These are phyloP conservation scores for Penicillium turbatum DNA, from an alignment of 495 filamentous ascomycete species.

Conservation along the genomic window DNA sequence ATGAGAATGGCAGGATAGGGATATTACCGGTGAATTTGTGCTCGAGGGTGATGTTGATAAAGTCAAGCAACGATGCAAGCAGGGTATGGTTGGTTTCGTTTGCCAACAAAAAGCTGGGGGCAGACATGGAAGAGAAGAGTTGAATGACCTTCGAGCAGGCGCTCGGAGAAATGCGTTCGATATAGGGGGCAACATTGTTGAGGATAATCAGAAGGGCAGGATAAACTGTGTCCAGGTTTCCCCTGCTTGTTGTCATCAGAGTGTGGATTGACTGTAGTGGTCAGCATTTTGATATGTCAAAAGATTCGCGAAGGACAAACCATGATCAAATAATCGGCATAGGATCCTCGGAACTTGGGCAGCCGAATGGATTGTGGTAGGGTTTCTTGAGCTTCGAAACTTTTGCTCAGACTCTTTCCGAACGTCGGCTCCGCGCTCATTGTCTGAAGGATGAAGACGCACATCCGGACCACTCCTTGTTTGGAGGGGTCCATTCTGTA, in stretches of 20 bases:
- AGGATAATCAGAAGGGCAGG: conserved; percentile 88
- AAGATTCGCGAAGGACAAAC: conserved; percentile 30
- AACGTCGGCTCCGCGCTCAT: conserved; percentile 91
- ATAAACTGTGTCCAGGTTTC: conserved; percentile 87
- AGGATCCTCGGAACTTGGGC: conserved; percentile 78
- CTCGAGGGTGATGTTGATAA: conserved; percentile 88
- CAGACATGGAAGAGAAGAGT: conserved; percentile 89
- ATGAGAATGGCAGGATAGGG: neutral
- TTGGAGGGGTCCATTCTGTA: conserved; percentile 81
- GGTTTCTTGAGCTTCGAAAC: conserved; percentile 85
- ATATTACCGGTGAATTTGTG: conserved; percentile 77
- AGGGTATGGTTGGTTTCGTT: conserved; percentile 90
- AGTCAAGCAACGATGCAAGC: conserved; percentile 77
- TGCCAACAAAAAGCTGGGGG: conserved; percentile 87
- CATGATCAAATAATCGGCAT: conserved; percentile 91
- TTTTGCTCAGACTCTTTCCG: conserved; percentile 82
- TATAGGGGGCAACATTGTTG: conserved; percentile 84
- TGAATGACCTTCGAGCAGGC: conserved; percentile 81
- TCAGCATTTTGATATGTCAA: conserved; percentile 28
- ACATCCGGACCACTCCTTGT: conserved; percentile 92
- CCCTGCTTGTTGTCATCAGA: conserved; percentile 87
- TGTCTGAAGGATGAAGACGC: conserved; percentile 92
- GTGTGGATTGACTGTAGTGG: conserved; percentile 75
- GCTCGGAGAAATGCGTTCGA: conserved; percentile 68
- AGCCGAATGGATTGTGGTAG: conserved; percentile 77